Evolutionary conservation across 371 early-diverging fungal species (phyloP).

Genomic region (Dinochytrium kinnereticum): DNA sequence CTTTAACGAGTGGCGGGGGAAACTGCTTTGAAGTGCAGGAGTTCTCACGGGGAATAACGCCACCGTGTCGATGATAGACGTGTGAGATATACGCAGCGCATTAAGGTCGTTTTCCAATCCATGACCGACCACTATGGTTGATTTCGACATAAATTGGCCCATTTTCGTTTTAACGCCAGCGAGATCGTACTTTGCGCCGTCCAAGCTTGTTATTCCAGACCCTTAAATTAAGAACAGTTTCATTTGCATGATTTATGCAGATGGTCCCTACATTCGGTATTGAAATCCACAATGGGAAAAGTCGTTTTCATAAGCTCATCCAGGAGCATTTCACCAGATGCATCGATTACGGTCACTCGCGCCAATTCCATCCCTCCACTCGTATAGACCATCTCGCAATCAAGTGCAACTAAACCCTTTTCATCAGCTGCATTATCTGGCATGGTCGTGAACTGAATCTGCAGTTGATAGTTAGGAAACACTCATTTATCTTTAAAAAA

Average conservation of each 20-base stretch:
- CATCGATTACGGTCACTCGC: conserved; percentile 70
- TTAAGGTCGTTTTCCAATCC: conserved; percentile 76
- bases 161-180: conserved; percentile 66
- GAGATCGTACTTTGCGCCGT: conserved; percentile 57
- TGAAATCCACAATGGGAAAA: conserved; percentile 70
- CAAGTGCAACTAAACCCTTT: conserved; percentile 60
- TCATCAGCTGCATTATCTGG: conserved; percentile 4
- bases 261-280: conserved; percentile 59
- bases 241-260: conserved; percentile 4
- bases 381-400: conserved; percentile 88
- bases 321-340: conserved; percentile 51
- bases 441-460: conserved; percentile 41
- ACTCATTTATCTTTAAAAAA: background rate
- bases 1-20: conserved; percentile 47
- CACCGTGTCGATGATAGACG: conserved; percentile 72
- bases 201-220: conserved; percentile 74
- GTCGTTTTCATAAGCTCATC: conserved; percentile 77
- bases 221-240: conserved; percentile 24
- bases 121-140: conserved; percentile 78
- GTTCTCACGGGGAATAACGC: conserved; percentile 65
- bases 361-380: conserved; percentile 70
- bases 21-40: conserved; percentile 56
- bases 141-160: conserved; percentile 55
- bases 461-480: background rate
- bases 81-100: conserved; percentile 57